Percentiles rank a stretch among this genome's conserved stretches.
phyloP scores from a whole-genome alignment of 805 yeast species.

The Kazachstania africana region DNA sequence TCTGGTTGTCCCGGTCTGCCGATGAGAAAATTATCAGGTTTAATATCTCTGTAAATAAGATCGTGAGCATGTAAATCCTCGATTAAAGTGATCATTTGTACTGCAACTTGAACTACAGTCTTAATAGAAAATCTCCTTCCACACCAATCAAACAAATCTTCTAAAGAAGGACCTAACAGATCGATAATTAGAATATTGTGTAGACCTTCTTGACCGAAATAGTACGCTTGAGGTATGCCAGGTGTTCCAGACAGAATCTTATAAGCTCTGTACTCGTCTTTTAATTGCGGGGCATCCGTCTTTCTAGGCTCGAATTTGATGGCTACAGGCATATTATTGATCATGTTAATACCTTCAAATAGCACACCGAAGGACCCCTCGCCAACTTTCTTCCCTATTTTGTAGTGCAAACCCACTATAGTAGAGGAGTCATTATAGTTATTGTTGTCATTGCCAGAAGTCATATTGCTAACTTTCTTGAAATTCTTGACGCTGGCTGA shows the following conservation, averaged over 20 bases:
- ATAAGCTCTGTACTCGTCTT: conserved; percentile 73
- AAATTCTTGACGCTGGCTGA: neutral
- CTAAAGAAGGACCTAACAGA: conserved; percentile 68
- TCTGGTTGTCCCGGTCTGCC: conserved; percentile 27
- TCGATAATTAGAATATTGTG: conserved; percentile 71
- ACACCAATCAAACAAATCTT: conserved; percentile 82
- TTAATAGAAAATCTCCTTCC: conserved; percentile 61
- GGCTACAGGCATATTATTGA: conserved; percentile 88
- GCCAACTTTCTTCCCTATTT: conserved; percentile 94
- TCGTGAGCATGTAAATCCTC: conserved; percentile 69
- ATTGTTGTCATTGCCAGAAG: too few relatives aligned
- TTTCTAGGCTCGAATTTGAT: conserved; percentile 80
- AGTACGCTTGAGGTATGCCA: conserved; percentile 76
- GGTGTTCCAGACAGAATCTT: conserved; percentile 54
- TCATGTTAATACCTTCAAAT: conserved; percentile 87
- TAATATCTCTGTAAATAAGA: conserved; percentile 68
- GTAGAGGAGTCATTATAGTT: conserved; percentile 9
- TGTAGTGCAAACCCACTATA: conserved; percentile 85
- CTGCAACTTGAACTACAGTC: conserved; percentile 64
- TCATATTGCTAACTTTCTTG: too few relatives aligned
- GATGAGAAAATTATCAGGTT: conserved; percentile 72
- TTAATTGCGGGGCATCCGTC: conserved; percentile 72
- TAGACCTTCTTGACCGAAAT: conserved; percentile 77
- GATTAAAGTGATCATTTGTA: conserved; percentile 64
- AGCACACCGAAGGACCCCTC: conserved; percentile 98